Evolutionary conservation across 192 early-diverging fungal species (phyloP).

Genomic region (Gryganskiella cystojenkinii): DNA sequence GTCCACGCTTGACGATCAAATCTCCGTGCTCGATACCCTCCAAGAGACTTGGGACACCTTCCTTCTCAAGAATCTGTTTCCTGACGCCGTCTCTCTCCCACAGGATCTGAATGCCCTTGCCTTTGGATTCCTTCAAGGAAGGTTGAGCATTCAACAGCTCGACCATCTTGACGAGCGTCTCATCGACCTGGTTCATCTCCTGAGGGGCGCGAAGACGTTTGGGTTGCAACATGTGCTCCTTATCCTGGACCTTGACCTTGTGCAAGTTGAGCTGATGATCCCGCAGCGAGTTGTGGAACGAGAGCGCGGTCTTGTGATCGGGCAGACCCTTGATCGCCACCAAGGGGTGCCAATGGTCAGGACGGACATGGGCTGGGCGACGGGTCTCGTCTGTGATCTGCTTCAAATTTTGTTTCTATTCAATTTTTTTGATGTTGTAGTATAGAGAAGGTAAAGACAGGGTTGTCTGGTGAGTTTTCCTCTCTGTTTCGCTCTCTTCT

Average conservation of each 20-base stretch:
- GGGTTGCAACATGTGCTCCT: conserved; percentile 50
- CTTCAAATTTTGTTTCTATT: conserved; percentile 53
- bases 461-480: neutral
- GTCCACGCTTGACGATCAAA: conserved; percentile 46
- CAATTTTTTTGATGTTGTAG: conserved; percentile 6
- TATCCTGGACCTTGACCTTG: conserved; percentile 22
- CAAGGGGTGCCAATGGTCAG: conserved; percentile 64
- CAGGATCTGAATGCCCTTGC: conserved; percentile 49
- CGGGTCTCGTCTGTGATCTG: conserved; percentile 51
- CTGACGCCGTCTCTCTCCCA: conserved; percentile 61
- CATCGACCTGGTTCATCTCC: conserved; percentile 59
- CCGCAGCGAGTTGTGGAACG: conserved; percentile 59
- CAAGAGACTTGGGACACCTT: conserved; percentile 30
- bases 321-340: conserved; percentile 58
- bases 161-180: conserved; percentile 55
- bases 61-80: conserved; percentile 41
- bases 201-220: conserved; percentile 55
- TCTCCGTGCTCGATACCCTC: conserved; percentile 58
- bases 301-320: conserved; percentile 48
- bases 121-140: conserved; percentile 22
- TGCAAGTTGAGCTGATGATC: conserved; percentile 56
- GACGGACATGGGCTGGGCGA: conserved; percentile 58
- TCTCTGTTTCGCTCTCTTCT: neutral
- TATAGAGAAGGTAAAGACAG: conserved; percentile 11
- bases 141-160: conserved; percentile 53